phyloP scores from a whole-genome alignment of 2,329 filamentous ascomycete species.

The Stachybotrys chlorohalonatus region DNA sequence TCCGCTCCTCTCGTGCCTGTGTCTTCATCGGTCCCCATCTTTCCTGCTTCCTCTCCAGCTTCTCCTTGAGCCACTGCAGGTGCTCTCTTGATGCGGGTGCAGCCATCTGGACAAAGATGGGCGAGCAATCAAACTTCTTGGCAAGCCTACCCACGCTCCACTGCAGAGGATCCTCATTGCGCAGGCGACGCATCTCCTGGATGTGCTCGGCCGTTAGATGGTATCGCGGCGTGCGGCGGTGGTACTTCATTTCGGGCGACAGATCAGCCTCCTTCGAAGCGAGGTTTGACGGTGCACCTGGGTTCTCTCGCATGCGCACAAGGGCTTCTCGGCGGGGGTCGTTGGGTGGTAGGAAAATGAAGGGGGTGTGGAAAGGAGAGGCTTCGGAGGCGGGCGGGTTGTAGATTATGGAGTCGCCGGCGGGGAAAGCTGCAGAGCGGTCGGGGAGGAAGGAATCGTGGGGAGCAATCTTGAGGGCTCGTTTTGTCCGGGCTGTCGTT shows the following conservation, averaged over 20 bases:
- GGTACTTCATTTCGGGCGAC: slow-evolving; percentile 25
- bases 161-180: slow-evolving; percentile 39
- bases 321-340: slow-evolving; percentile 45
- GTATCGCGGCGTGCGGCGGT: slow-evolving; percentile 30
- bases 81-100: slow-evolving; percentile 40
- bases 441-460: slow-evolving; percentile 49
- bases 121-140: slow-evolving; percentile 44
- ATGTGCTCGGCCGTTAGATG: slow-evolving; percentile 48
- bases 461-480: slow-evolving; percentile 48
- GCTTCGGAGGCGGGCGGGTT: slow-evolving; percentile 46
- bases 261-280: slow-evolving; percentile 14
- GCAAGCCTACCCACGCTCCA: slow-evolving; percentile 49
- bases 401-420: slow-evolving; percentile 39
- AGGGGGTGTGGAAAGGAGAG: slow-evolving; percentile 56
- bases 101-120: slow-evolving; percentile 50
- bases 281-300: slow-evolving; percentile 11
- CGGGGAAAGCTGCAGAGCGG: slow-evolving; percentile 18
- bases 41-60: slow-evolving; percentile 38
- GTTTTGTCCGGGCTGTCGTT: slow-evolving; percentile 44
- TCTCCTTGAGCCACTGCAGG: slow-evolving; percentile 32
- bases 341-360: slow-evolving; percentile 52
- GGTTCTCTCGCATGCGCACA: slow-evolving; percentile 31
- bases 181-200: slow-evolving; percentile 49
- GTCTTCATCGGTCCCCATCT: slow-evolving; percentile 48
- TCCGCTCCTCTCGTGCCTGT: slow-evolving; percentile 45